These are phyloP conservation scores for Pyricularia grisea DNA, from an alignment of 2,329 filamentous ascomycete species.

Conservation along the genomic window DNA sequence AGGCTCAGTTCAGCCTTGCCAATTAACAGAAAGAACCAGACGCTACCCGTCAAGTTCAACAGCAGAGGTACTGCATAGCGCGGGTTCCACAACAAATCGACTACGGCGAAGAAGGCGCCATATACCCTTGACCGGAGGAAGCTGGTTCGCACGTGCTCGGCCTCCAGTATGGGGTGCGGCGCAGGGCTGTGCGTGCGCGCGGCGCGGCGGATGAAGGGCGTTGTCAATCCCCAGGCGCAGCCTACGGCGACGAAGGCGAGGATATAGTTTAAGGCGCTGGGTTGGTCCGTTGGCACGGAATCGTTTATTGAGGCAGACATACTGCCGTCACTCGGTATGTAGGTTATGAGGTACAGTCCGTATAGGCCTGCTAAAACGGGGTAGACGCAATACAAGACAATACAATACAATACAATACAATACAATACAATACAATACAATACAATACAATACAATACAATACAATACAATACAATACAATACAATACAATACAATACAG, in stretches of 20 bases:
- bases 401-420: no score
- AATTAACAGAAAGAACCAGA: constrained; percentile 95
- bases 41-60: constrained; percentile 81
- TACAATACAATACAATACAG: no score
- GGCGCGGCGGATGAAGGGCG: constrained; percentile 81
- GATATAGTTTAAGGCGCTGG: constrained; percentile 67
- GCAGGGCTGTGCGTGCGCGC: constrained; percentile 65
- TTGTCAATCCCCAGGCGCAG: constrained; percentile 87
- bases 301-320: background rate
- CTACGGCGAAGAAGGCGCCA: constrained; percentile 61
- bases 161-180: constrained; percentile 43
- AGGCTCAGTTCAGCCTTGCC: constrained; percentile 86
- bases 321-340: background rate
- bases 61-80: constrained; percentile 77
- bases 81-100: constrained; percentile 72
- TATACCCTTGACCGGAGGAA: constrained; percentile 55
- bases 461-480: no score
- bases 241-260: constrained; percentile 86
- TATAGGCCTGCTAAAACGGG: no score
- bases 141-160: constrained; percentile 40
- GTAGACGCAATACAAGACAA: no score
- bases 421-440: no score
- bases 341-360: no score
- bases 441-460: no score
- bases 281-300: constrained; percentile 19